Base-by-base conservation (phyloP, 1,284 basidiomycete genomes). In the Porodaedalea pini region DNA sequence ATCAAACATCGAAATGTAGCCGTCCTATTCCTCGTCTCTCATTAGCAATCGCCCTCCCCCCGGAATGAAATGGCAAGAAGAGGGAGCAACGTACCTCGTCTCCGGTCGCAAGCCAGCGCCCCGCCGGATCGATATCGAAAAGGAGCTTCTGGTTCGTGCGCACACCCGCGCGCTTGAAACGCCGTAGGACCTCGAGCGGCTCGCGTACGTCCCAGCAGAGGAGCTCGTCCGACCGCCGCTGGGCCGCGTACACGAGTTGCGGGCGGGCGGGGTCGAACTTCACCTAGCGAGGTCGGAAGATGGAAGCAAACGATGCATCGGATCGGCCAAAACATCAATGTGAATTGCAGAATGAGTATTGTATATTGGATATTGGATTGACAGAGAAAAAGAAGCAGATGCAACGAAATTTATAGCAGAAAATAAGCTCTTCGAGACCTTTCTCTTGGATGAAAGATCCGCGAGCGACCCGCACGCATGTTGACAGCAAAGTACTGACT, bases 151-250 rank as follows among this genome's bases (percentile, higher is more conserved):
- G 93, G 67, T 95, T 94, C 17, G 89, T 89, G 49, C 65, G 62
- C 11, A 68, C 69, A 37, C 21, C 44, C 49, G 17, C 64, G 60
- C 63, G 61, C 60, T 67, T 56, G 68, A 77, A 78, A 17, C 75
- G 70, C 21, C 71, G 73, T 2, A 82, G 52, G 0, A 85, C 82
- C 0, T 62, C 58, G 19, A 77, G 75, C 1, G 81, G 73, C 62
- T 88, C 79, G 0, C 85, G 79, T 6, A 94, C 67, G 68, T 96
- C 94, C 85, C 88, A 96, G 51, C 80, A 78, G 65, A 86, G 86
- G 27, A 95, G 78, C 0, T 66, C 67, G 10, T 75, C 74, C n/a
- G 79, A 78, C 10, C 88, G 77, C 11, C 94, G 79, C 60, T 90
- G 94, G 0, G 89, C 79, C 0, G 89, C 87, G 63, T 92, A 94